phyloP scores from a whole-genome alignment of 306 rosid species.

The Oxytropis ochrocephala region DNA sequence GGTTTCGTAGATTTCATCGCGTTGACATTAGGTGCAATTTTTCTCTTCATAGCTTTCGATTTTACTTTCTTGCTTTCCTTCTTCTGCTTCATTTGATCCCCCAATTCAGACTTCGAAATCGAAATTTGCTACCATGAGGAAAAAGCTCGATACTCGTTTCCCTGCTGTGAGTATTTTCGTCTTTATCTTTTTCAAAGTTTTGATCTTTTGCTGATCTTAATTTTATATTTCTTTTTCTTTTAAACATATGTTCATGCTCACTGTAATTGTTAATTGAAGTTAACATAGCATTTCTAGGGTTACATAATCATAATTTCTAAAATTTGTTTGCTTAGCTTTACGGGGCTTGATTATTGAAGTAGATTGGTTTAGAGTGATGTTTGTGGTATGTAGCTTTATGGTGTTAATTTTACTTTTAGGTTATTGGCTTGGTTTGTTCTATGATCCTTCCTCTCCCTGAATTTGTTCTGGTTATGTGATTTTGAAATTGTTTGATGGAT shows the following conservation, averaged over 20 bases:
- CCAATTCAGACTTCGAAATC: constrained; percentile 7
- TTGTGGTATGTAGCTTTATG: neutral
- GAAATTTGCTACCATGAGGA: constrained; percentile 71
- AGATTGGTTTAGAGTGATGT: neutral
- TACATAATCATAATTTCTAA: neutral
- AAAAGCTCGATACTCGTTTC: constrained; percentile 98
- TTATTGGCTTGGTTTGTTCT: neutral
- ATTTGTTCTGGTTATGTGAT: neutral
- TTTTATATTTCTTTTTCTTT: neutral
- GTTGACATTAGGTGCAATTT: constrained; percentile 12
- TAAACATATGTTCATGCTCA: neutral
- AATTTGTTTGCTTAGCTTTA: neutral
- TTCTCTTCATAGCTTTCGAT: constrained; percentile 30
- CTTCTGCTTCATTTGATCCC: neutral
- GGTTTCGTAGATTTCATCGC: constrained; percentile 33
- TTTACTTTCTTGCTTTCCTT: constrained; percentile 19
- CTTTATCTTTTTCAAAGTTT: neutral
- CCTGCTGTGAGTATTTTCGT: constrained; percentile 69
- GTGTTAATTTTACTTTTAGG: neutral
- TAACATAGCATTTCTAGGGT: neutral
- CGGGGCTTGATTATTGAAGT: constrained; percentile 14
- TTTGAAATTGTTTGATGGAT: neutral
- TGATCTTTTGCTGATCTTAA: neutral
- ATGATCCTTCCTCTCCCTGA: too few relatives aligned
- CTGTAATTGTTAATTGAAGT: neutral